These are phyloP conservation scores for Berberis thunbergii DNA, from an alignment of 164 flowering plant species.

Conservation along the genomic window DNA sequence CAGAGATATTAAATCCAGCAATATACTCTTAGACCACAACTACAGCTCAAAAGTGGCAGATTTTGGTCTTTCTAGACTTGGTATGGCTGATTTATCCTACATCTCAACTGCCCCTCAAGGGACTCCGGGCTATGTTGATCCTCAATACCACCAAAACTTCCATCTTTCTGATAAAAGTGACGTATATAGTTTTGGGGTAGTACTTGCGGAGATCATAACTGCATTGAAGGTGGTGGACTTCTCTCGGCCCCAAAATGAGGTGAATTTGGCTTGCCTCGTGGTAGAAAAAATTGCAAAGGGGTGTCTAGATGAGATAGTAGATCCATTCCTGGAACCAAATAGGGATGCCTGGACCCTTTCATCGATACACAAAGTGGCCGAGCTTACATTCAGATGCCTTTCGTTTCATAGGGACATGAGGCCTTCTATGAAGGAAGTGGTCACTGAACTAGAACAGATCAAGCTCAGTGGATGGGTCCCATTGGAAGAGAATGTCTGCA, in stretches of 20 bases:
- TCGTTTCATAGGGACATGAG: conserved; percentile 73
- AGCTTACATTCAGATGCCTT: conserved; percentile 74
- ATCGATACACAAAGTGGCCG: conserved; percentile 56
- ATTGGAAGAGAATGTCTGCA: conserved; percentile 16
- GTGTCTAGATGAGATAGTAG: conserved; percentile 55
- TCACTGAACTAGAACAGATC: conserved; percentile 54
- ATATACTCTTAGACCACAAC: conserved; percentile 56
- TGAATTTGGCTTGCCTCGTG: conserved; percentile 61
- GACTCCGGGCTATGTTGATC: conserved; percentile 91
- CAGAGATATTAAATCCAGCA: conserved; percentile 78
- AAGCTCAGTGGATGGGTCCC: conserved; percentile 22
- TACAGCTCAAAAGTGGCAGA: conserved; percentile 72
- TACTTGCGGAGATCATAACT: conserved; percentile 73
- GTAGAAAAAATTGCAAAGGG: conserved; percentile 55
- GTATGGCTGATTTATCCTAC: conserved; percentile 46
- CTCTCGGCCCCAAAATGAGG: conserved; percentile 41
- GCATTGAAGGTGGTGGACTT: conserved; percentile 63
- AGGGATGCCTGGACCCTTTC: conserved; percentile 39
- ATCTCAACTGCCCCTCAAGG: conserved; percentile 82
- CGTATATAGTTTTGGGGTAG: conserved; percentile 93
- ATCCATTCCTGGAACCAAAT: conserved; percentile 42
- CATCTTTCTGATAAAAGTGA: conserved; percentile 85
- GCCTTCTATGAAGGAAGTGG: conserved; percentile 80
- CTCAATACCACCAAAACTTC: conserved; percentile 82
- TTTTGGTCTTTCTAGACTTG: conserved; percentile 74